Base-by-base conservation (phyloP, 2,329 filamentous ascomycete species). In the Paraconiothyrium sp. region DNA sequence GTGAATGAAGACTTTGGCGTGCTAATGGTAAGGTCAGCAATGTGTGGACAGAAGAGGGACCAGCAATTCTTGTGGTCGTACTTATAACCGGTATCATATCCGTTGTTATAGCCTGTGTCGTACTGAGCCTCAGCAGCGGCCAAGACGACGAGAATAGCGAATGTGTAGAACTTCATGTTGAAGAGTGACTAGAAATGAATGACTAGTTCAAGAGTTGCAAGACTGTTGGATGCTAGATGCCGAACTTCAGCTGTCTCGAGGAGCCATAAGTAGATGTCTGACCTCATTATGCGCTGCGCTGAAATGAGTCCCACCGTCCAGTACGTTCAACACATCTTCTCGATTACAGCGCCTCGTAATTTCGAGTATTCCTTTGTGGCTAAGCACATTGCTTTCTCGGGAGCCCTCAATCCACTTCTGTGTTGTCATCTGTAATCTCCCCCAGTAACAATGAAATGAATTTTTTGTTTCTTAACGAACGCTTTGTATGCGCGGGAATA, bases 101-200 rank as follows among this genome's bases (percentile, higher is more conserved):
- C 49, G 20, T 52, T 52, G n/a, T 22, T 22, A 41, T 52, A 41
- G 11, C 49, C 34, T 2, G 39, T 43, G 34, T 27, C 35, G 8
- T 52, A 35, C 48, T 51, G 49, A 13, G 49, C 49, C 35, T 52
- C n/a, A 7, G 20, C 24, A 7, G 35, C 49, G 11, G 49, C 34
- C 10, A 39, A 8, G 5, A 51, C 9, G 34, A 16, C 32, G 20
- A 51, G 16, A n/a, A 35, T 20, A 51, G 16, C 32, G 30, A 51
- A 35, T 20, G 48, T 20, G 30, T 51, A 22, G 14, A 51, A 37
- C n/a, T 51, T 51, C 48, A 51, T 51, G 4, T 37, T 22, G 48
- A 41, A 4, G 8, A 39, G 27, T 37, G 11, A 14, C 3, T 39
- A 20, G 9, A 13, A 5, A 14, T 14, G 9, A 39, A 11, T 7